phyloP scores from a whole-genome alignment of 768 basidiomycete species.

The Lanmaoa rubissima region DNA sequence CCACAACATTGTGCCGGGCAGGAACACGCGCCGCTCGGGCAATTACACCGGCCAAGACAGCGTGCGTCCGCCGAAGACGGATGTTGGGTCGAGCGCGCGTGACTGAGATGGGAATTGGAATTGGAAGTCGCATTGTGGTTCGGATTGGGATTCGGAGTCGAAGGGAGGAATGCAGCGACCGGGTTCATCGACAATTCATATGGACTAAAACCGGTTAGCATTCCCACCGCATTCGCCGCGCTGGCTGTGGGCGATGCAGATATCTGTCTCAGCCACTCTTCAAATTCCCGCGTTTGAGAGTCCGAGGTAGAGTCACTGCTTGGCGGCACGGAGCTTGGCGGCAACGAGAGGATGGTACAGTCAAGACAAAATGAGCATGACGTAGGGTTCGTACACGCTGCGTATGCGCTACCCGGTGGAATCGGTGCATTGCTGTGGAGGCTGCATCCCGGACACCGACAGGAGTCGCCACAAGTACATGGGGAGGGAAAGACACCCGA shows the following conservation, averaged over 20 bases:
- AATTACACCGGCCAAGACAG: conserved; percentile 35
- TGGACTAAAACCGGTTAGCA: conserved; percentile 27
- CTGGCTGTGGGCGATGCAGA: conserved; percentile 18
- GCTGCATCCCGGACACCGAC: conserved; percentile 63
- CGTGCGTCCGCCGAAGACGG: conserved; percentile 25
- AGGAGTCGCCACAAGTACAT: conserved; percentile 63
- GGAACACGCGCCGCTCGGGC: conserved; percentile 31
- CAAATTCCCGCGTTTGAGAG: conserved; percentile 46
- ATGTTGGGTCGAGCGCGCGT: conserved; percentile 15
- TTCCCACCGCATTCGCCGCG: conserved; percentile 17
- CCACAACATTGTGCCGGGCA: conserved; percentile 35
- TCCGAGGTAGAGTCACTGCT: conserved; percentile 43
- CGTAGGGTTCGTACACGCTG: conserved; percentile 36
- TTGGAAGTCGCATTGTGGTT: conserved; percentile 5
- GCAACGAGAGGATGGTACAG: conserved; percentile 56
- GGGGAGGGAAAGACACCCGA: conserved; percentile 40
- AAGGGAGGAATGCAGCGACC: conserved; percentile 11
- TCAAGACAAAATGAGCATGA: conserved; percentile 55
- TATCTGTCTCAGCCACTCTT: conserved; percentile 64
- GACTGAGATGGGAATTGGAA: conserved; percentile 7
- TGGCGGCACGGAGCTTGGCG: conserved; percentile 42
- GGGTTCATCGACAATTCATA: conserved; percentile 27
- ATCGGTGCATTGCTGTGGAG: conserved; percentile 48
- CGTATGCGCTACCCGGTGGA: conserved; percentile 37
- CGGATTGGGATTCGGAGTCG: conserved; percentile 12